phyloP scores from a whole-genome alignment of 495 filamentous ascomycete species.

The Lineolata rhizophorae region DNA sequence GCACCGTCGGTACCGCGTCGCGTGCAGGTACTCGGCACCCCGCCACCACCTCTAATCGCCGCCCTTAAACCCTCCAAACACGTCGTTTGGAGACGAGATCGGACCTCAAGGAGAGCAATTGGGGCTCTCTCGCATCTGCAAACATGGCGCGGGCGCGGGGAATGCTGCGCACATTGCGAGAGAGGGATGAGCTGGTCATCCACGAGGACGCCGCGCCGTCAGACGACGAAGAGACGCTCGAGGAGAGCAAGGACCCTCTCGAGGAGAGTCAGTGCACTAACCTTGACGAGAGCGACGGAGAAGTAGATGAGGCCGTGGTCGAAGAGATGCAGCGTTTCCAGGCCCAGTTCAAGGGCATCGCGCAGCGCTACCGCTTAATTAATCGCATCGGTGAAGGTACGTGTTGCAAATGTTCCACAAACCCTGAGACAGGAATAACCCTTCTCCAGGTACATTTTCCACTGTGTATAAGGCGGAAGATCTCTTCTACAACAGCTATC shows the following conservation, averaged over 20 bases:
- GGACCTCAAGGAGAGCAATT: too few relatives aligned
- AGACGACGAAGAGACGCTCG: slow-evolving; percentile 23
- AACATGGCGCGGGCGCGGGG: too few relatives aligned
- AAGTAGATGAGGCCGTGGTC: slow-evolving; percentile 46
- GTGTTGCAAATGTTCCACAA: not conserved
- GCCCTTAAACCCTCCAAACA: too few relatives aligned
- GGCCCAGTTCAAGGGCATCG: slow-evolving; percentile 62
- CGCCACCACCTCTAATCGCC: too few relatives aligned
- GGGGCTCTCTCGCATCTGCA: too few relatives aligned
- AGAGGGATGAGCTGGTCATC: too few relatives aligned
- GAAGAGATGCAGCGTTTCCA: slow-evolving; percentile 78
- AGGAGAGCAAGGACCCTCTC: slow-evolving; percentile 18
- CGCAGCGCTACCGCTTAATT: slow-evolving; percentile 63
- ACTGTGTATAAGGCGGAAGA: slow-evolving; percentile 99
- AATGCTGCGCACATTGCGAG: too few relatives aligned
- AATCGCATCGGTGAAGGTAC: slow-evolving; percentile 92
- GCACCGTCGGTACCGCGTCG: too few relatives aligned
- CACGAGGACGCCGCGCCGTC: slow-evolving; percentile 24
- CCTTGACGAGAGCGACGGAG: slow-evolving; percentile 29
- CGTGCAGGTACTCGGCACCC: too few relatives aligned
- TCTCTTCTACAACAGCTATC: slow-evolving; percentile 59
- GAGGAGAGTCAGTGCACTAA: too few relatives aligned
- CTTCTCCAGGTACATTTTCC: slow-evolving; percentile 57
- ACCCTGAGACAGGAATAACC: not conserved
- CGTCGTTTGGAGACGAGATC: too few relatives aligned